These are phyloP conservation scores for Moesziomyces sp. DNA, from an alignment of 1,284 basidiomycete species.

Conservation along the genomic window DNA sequence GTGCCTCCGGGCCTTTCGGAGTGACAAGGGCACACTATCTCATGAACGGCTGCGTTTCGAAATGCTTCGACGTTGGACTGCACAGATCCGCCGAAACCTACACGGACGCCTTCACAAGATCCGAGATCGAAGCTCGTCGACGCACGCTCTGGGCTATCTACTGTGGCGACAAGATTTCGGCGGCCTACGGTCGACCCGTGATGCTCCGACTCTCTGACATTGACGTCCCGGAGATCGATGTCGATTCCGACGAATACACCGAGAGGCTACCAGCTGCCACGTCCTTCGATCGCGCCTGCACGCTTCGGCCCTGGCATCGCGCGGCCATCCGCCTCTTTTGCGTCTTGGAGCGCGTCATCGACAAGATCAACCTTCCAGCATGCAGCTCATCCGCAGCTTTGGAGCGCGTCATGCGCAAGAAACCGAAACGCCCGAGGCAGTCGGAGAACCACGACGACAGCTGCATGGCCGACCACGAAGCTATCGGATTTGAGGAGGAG, in stretches of 20 bases:
- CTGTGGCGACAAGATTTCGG: conserved; percentile 50
- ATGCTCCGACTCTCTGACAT: conserved; percentile 49
- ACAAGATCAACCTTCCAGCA: conserved; percentile 52
- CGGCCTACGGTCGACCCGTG: conserved; percentile 44
- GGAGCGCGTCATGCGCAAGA: conserved; percentile 46
- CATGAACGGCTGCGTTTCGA: conserved; percentile 50
- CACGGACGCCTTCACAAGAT: conserved; percentile 44
- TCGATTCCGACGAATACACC: conserved; percentile 45
- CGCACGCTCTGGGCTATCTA: conserved; percentile 51
- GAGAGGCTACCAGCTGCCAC: conserved; percentile 43
- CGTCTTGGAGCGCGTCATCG: conserved; percentile 48
- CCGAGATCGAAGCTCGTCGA: conserved; percentile 46
- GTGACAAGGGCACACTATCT: conserved; percentile 44
- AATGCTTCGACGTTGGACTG: conserved; percentile 50
- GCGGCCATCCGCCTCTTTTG: conserved; percentile 47
- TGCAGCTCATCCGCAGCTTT: conserved; percentile 43
- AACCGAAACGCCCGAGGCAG: conserved; percentile 45
- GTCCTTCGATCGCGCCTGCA: conserved; percentile 41
- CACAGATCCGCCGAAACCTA: conserved; percentile 51
- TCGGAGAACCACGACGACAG: conserved; percentile 43
- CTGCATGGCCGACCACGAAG: conserved; percentile 50
- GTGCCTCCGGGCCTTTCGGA: conserved; percentile 45
- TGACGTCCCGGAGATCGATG: conserved; percentile 47
- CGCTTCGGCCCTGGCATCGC: conserved; percentile 41
- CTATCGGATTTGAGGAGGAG: conserved; percentile 44